These are phyloP conservation scores for Calonectria ilicicola DNA, from an alignment of 2,329 filamentous ascomycete species.

Conservation along the genomic window DNA sequence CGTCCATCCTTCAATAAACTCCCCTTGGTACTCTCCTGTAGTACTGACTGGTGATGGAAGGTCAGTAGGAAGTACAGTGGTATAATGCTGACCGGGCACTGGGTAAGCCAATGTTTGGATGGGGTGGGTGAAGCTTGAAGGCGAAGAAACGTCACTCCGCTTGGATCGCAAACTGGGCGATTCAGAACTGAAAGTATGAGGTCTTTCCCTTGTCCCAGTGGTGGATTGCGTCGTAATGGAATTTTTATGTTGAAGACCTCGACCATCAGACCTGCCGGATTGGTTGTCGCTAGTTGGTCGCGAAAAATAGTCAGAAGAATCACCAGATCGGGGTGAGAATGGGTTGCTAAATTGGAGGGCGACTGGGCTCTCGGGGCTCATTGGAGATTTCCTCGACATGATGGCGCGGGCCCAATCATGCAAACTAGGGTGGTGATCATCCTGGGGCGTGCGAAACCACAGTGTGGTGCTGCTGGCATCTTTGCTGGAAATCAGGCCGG, in stretches of 20 bases:
- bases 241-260: constrained; percentile 59
- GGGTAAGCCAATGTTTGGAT: constrained; percentile 52
- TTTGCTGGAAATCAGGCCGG: constrained; percentile 65
- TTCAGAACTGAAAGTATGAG: constrained; percentile 66
- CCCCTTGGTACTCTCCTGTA: constrained; percentile 64
- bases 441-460: constrained; percentile 66
- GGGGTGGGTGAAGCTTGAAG: constrained; percentile 62
- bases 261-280: constrained; percentile 46
- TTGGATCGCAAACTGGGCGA: constrained; percentile 72
- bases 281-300: constrained; percentile 59
- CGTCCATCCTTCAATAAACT: constrained; percentile 72
- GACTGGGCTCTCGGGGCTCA: constrained; percentile 64
- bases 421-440: constrained; percentile 64
- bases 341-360: constrained; percentile 68
- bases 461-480: constrained; percentile 62
- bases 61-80: constrained; percentile 64
- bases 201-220: constrained; percentile 60
- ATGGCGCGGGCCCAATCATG: constrained; percentile 72
- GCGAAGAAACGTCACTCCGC: constrained; percentile 72
- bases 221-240: constrained; percentile 62
- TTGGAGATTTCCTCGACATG: constrained; percentile 56
- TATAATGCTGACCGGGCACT: constrained; percentile 61
- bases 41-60: constrained; percentile 68
- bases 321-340: constrained; percentile 58
- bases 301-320: constrained; percentile 55